These are phyloP conservation scores for Ormosia semicastrata DNA, from an alignment of 306 rosid species.

Conservation along the genomic window DNA sequence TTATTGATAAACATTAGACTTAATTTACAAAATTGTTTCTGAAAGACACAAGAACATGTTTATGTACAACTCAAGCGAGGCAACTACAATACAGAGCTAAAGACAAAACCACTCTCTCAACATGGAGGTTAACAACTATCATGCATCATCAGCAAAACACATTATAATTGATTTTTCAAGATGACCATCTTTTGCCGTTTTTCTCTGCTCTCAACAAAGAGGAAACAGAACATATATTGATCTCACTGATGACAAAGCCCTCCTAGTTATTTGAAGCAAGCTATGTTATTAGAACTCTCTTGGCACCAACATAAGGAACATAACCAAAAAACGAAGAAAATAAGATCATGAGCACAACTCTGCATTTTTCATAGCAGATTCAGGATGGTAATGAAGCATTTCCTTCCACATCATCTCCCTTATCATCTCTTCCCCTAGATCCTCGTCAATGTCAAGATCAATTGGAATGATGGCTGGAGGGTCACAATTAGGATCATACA, in stretches of 20 bases:
- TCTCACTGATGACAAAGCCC: slow-evolving; percentile 23
- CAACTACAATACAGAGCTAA: slow-evolving; percentile 30
- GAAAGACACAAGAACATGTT: slow-evolving; percentile 37
- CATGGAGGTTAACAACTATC: slow-evolving; percentile 27
- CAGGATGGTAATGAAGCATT: slow-evolving; percentile 91
- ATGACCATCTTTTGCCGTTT: slow-evolving; percentile 22
- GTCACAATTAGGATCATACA: slow-evolving; percentile 72
- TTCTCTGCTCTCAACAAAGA: slow-evolving; percentile 26
- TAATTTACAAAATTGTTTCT: slow-evolving; percentile 43
- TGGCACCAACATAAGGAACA: slow-evolving; percentile 21
- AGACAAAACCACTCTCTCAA: slow-evolving; percentile 33
- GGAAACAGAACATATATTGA: slow-evolving; percentile 26
- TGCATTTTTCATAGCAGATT: slow-evolving; percentile 36
- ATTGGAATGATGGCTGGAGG: slow-evolving; percentile 81
- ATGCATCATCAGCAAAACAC: slow-evolving; percentile 38
- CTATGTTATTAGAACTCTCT: slow-evolving; percentile 33
- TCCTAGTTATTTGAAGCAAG: slow-evolving; percentile 45
- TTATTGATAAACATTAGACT: slow-evolving; percentile 30
- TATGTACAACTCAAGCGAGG: slow-evolving; percentile 45
- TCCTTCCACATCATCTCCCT: slow-evolving; percentile 98
- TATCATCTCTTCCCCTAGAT: slow-evolving; percentile 88
- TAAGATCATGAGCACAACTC: slow-evolving; percentile 41
- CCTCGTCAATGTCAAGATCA: slow-evolving; percentile 91
- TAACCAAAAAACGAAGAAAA: slow-evolving; percentile 2
- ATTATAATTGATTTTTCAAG: slow-evolving; percentile 29